Base-by-base conservation (phyloP, 2,329 filamentous ascomycete species). In the Pleoardoris graminearum region DNA sequence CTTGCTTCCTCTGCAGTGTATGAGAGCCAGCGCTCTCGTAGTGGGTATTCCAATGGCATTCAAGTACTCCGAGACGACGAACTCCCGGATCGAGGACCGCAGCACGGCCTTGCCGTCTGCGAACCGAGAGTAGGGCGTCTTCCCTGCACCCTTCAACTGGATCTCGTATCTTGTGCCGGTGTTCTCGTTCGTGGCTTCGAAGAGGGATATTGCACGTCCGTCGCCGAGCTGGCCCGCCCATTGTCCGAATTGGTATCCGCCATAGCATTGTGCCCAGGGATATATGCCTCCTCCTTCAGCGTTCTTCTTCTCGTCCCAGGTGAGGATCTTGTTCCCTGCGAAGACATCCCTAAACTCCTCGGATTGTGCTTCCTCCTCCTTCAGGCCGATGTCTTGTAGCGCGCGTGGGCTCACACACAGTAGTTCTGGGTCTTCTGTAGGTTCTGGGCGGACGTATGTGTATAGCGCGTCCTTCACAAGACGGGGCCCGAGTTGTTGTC, bases 211-310 rank as follows among this genome's bases (percentile, higher is more conserved):
- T 25, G 92, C 94, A 50, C 94, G 84, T 32, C 94, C 94, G 69
- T 99, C 94, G 36, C 94, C 94, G 1, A 99, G 84, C 73, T 99
- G 94, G 5, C 94, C 92, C 3, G 94, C 94, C 93, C 93, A 99
- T 60, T 89, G 85, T 5, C 94, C 94, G 53, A 76, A 75, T 44
- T 76, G 74, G 63, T 81, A 78, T 51, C 93, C 93, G 51, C 94
- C 94, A 72, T 99, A 99, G 76, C 94, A 97, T 76, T 99, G 94
- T 27, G 94, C 92, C 94, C 94, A 99, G 0, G 94, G 93, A 71
- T 99, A 99, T 37, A 94, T 85, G 17, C 89, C 88, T 25, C 59
- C 69, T n/a, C 60, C 55, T 22, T 67, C 62, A 16, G 61, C 22
- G 21, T 60, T 65, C 33, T 71, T 62, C 4, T 85, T 81, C 53